Evolutionary conservation across 140 eudicot species (phyloP), one percentile per base, ranked within the genome.

Genomic region (Senecio squalidus): DNA sequence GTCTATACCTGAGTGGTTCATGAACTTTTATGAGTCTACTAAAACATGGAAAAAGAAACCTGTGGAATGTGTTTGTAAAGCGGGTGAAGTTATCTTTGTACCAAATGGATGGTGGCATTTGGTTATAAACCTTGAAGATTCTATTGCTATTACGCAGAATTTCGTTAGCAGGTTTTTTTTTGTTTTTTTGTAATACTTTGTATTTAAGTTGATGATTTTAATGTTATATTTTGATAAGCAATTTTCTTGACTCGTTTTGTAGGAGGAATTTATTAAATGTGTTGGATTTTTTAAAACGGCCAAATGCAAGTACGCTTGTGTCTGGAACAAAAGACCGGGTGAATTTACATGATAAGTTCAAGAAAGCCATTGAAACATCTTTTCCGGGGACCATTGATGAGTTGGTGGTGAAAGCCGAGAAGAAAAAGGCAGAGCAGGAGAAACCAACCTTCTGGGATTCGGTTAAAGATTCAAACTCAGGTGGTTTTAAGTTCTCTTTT

Each of bases 61-160:
- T 0, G 66, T 92, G 26, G 98, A 92, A 64, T 92, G 98, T 46
- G 84, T 92, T 2, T 92, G 98, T 62, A 92, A 80, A 72, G 98
- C 98, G n/a, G 98, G 98, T 9, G 98, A 92, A 65, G 96, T 87
- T 24, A 76, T 92, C 21, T 92, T 92, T 68, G 98, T 92, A 59
- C 98, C 98, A 10, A 82, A 81, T 58, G 98, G 98, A 62, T 92
- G 98, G 98, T 92, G 98, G 98, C 98, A 92, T 87, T 76, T 92
- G 81, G 98, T 92, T 55, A 87, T 92, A 73, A 92, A 92, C 58
- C 83, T 92, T 13, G 98, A 92, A 68, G 96, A 92, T 53, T 92
- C 98, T 6, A 75, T 92, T 22, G 98, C 98, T 55, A 87, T 92
- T 55, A 87, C 98, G 20, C 98, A 92, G 63, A 92, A 92, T 71